Evolutionary conservation across 2,329 filamentous ascomycete species (phyloP).

Genomic region (Fusarium continuum): DNA sequence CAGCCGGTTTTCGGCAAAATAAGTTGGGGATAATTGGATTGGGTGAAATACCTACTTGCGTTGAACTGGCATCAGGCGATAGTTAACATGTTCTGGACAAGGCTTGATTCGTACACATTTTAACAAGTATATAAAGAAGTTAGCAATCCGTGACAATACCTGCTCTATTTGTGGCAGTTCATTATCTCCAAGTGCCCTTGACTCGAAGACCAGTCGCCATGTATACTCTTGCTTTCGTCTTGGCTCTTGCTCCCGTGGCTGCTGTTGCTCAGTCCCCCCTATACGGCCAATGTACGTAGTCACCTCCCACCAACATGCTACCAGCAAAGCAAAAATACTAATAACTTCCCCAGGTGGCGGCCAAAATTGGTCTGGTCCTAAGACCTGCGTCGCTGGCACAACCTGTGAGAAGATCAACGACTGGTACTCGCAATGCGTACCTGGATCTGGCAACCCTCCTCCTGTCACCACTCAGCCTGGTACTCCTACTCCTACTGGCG

Average conservation of each 20-base stretch:
- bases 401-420: constrained; percentile 21
- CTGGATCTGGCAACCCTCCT: not conserved
- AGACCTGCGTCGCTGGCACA: constrained; percentile 1
- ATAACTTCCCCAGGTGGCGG: not conserved
- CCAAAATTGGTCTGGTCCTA: not conserved
- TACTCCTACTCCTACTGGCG: not conserved
- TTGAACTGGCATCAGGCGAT: not conserved
- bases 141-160: not conserved
- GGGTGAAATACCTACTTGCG: not conserved
- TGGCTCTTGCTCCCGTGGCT: constrained; percentile 6
- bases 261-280: constrained; percentile 11
- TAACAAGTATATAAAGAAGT: constrained; percentile 6
- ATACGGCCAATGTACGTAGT: constrained; percentile 18
- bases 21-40: not conserved
- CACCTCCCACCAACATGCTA: accelerated
- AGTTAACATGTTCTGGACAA: not conserved
- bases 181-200: too few relatives aligned
- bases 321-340: not conserved
- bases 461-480: not conserved
- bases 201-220: not conserved
- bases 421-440: constrained; percentile 17
- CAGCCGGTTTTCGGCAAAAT: constrained; percentile 2
- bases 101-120: too few relatives aligned
- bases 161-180: too few relatives aligned
- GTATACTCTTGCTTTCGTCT: constrained; percentile 6